phyloP scores from a whole-genome alignment of 1,139 yeast species.

The Waltiozyma sp. region DNA sequence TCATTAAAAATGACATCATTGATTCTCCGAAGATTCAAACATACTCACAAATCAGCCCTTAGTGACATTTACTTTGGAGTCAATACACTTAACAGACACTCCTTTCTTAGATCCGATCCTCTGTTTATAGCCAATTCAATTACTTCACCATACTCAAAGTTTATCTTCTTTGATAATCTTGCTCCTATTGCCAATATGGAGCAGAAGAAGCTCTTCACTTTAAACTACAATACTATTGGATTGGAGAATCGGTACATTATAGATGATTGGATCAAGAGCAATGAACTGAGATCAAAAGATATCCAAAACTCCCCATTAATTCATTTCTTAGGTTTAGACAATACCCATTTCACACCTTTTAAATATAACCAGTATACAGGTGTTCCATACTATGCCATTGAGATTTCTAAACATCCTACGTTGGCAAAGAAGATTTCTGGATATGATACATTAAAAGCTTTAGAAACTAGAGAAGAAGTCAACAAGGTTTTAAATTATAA shows the following conservation, averaged over 20 bases:
- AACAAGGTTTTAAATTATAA: conserved; percentile 24
- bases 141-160: conserved; percentile 37
- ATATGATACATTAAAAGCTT: conserved; percentile 4
- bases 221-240: conserved; percentile 11
- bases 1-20: background rate
- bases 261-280: conserved; percentile 11
- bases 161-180: conserved; percentile 33
- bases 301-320: conserved; percentile 24
- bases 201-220: conserved; percentile 10
- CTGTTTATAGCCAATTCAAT: conserved; percentile 49
- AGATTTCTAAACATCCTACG: conserved; percentile 30
- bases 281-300: conserved; percentile 5
- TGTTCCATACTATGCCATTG: conserved; percentile 69
- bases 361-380: conserved; percentile 43
- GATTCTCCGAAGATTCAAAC: background rate
- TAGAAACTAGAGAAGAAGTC: conserved; percentile 19
- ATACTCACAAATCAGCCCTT: background rate
- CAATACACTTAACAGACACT: conserved; percentile 61
- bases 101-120: conserved; percentile 62
- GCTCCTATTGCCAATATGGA: conserved; percentile 15
- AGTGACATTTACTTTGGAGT: conserved; percentile 31
- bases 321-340: conserved; percentile 52
- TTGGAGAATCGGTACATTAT: conserved; percentile 7
- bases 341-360: conserved; percentile 31
- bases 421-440: conserved; percentile 12